A percentile compares a stretch with the other conserved stretches of the same genome.
Evolutionary conservation across 2,329 filamentous ascomycete species (phyloP).

Genomic region (Purpureocillium lavendulum): DNA sequence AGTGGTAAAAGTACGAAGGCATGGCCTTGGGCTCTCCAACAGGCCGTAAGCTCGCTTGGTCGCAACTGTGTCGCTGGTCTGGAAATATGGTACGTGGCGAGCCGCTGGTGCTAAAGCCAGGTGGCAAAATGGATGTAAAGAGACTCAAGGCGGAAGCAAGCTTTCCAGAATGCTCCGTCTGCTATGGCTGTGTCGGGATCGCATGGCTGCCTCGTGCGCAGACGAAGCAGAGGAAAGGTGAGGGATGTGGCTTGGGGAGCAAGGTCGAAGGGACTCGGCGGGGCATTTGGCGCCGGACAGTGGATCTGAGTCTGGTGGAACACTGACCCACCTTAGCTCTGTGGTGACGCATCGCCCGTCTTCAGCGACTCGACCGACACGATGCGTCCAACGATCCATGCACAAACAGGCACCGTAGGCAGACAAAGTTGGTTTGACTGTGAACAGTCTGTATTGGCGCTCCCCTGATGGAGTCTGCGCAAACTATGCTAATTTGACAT

Average conservation of each 20-base stretch:
- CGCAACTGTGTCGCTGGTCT: neutral
- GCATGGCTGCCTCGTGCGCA: neutral
- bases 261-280: too few species aligned
- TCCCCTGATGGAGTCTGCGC: constrained; percentile 2
- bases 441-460: constrained; percentile 1
- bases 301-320: neutral
- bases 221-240: too few species aligned
- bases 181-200: neutral
- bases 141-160: neutral
- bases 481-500: constrained; percentile 3
- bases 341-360: too few species aligned
- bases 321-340: too few species aligned
- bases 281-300: too few species aligned
- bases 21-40: constrained; percentile 22
- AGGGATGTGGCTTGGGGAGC: too few species aligned
- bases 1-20: constrained; percentile 56
- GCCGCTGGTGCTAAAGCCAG: too few species aligned
- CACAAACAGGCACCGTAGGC: too few species aligned
- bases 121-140: neutral
- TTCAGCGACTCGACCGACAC: too few species aligned
- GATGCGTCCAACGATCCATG: too few species aligned
- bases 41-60: neutral
- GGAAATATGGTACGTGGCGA: too few species aligned
- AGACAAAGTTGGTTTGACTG: neutral
- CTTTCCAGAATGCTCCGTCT: neutral